Conservation (phyloP, 192 early-diverging fungal species). For the Spinellus fusiger region DNA sequence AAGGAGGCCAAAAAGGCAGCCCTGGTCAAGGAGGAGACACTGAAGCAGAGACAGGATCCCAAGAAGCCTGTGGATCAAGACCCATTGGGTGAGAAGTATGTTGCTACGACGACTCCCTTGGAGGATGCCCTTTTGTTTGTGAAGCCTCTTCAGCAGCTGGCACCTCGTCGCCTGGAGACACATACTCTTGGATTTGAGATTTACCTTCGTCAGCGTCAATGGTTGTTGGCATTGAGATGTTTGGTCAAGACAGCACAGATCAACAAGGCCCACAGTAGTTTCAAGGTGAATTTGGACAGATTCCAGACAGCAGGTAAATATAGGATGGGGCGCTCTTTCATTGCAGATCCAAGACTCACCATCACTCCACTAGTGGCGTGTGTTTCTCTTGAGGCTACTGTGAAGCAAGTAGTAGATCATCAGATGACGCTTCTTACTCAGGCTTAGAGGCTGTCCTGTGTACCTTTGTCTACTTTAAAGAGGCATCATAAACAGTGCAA, state of each 20-base stretch:
- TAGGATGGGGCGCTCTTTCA: background rate
- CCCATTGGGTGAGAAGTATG: slow-evolving; percentile 63
- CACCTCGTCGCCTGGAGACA: slow-evolving; percentile 49
- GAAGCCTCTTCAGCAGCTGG: slow-evolving; percentile 57
- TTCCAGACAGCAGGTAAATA: slow-evolving; percentile 38
- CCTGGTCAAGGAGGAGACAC: slow-evolving; percentile 35
- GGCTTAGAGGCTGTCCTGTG: too few species aligned
- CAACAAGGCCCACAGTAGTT: slow-evolving; percentile 32
- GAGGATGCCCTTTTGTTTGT: slow-evolving; percentile 74
- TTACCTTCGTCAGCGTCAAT: slow-evolving; percentile 63
- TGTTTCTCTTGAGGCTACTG: background rate
- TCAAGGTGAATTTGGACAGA: slow-evolving; percentile 42
- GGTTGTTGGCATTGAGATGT: slow-evolving; percentile 56
- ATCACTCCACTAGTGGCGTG: background rate
- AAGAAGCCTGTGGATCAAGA: slow-evolving; percentile 56
- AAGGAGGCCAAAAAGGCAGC: slow-evolving; percentile 44
- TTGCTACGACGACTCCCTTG: slow-evolving; percentile 58
- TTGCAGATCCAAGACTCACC: background rate
- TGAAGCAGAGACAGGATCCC: slow-evolving; percentile 36
- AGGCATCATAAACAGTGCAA: too few species aligned
- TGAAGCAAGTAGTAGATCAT: background rate
- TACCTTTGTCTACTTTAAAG: too few species aligned
- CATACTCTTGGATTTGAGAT: slow-evolving; percentile 61
- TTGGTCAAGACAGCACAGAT: slow-evolving; percentile 46
- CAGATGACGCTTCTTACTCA: background rate